Conservation (phyloP, 2,329 filamentous ascomycete genomes). For the Hirsutella rhossiliensis region DNA sequence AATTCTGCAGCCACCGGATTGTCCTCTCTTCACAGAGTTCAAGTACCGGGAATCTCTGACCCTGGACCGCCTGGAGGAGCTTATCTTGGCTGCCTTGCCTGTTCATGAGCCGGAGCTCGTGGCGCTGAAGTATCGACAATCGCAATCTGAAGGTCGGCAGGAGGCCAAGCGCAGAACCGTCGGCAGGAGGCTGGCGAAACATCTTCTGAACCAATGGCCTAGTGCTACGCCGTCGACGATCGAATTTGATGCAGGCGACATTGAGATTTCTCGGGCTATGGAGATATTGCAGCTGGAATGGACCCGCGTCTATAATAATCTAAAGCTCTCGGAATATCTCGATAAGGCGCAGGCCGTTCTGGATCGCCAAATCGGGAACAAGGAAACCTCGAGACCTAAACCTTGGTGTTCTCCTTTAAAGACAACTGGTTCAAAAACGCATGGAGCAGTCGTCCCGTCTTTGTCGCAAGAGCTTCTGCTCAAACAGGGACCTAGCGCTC, state of each 20-base stretch:
- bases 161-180: not conserved
- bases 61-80: not conserved
- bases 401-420: not conserved
- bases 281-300: not conserved
- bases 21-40: slow-evolving; percentile 5
- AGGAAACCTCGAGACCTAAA: not conserved
- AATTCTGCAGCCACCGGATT: not conserved
- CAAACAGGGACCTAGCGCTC: not conserved
- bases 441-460: not conserved
- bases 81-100: not conserved
- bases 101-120: not conserved
- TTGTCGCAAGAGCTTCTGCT: not conserved
- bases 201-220: slow-evolving; percentile 4
- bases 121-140: not conserved
- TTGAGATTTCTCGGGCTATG: not conserved
- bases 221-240: not conserved
- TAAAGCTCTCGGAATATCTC: not conserved
- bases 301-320: not conserved
- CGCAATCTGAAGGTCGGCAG: not conserved
- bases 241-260: not conserved
- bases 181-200: not conserved
- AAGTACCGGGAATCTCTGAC: not conserved
- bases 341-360: not conserved
- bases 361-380: not conserved
- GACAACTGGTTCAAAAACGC: not conserved